A percentile compares a stretch with the other conserved stretches of the same genome.
These are phyloP conservation scores for Ceratobasidium sp. DNA, from an alignment of 1,284 basidiomycete species.

Conservation along the genomic window DNA sequence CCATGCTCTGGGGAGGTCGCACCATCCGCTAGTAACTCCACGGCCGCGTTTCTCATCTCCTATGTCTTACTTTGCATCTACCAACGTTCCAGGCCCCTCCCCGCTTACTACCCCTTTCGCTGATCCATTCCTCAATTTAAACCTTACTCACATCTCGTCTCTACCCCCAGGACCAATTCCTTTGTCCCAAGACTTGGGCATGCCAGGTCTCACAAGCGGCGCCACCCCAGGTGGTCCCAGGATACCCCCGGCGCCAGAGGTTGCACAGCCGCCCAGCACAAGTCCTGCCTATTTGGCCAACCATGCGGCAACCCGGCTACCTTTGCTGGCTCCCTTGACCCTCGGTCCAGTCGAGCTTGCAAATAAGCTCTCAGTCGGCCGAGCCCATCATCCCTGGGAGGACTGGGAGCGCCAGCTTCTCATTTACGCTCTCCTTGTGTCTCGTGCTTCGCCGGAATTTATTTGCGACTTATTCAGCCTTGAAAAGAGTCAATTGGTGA, in stretches of 20 bases:
- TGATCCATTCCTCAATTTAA: neutral
- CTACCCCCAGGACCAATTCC: neutral
- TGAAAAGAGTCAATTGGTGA: neutral
- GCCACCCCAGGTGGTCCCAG: neutral
- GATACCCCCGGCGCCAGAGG: neutral
- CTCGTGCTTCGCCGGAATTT: neutral
- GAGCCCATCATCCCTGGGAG: neutral
- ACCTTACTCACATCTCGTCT: neutral
- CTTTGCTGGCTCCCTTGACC: neutral
- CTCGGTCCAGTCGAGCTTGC: neutral
- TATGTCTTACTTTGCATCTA: neutral
- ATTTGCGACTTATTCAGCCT: neutral
- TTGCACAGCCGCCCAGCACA: neutral
- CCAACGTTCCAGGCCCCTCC: neutral
- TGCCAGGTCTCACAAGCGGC: neutral
- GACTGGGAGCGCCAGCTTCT: constrained; percentile 13
- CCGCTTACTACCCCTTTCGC: neutral
- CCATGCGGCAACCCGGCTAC: neutral
- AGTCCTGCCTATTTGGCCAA: neutral
- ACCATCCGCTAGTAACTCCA: neutral
- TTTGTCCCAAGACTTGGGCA: neutral
- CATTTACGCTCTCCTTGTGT: neutral
- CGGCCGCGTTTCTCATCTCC: neutral
- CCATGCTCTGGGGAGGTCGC: neutral
- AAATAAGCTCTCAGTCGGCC: neutral